Percentiles rank a stretch among this genome's conserved stretches.
phyloP scores from a whole-genome alignment of 192 early-diverging fungal genomes.

The Spizellomyces punctatus region DNA sequence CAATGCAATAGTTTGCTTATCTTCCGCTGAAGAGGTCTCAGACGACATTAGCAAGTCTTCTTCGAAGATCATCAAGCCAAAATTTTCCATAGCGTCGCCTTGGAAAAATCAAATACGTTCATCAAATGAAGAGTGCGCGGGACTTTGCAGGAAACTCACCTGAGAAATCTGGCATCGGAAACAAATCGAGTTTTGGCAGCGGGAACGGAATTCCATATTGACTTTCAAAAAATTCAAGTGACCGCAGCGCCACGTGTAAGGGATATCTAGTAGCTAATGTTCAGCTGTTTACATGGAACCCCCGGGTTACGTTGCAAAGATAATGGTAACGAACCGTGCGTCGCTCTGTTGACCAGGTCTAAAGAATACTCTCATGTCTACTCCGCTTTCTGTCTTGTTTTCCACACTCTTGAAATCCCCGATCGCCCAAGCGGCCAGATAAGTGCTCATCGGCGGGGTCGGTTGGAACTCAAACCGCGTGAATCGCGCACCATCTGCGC shows the following conservation, averaged over 20 bases:
- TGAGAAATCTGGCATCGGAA: slow-evolving; percentile 84
- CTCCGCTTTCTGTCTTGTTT: slow-evolving; percentile 60
- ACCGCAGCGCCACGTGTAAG: slow-evolving; percentile 57
- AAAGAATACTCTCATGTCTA: slow-evolving; percentile 78
- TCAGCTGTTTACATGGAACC: too few species aligned
- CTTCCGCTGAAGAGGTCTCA: slow-evolving; percentile 63
- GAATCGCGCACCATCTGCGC: too few species aligned
- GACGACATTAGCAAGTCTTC: slow-evolving; percentile 79
- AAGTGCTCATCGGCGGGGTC: slow-evolving; percentile 85
- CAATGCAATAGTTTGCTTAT: slow-evolving; percentile 72
- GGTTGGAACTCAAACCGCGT: slow-evolving; percentile 69
- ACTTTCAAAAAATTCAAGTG: slow-evolving; percentile 76
- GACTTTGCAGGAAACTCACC: not conserved
- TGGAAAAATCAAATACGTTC: too few species aligned
- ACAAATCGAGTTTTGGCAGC: slow-evolving; percentile 76
- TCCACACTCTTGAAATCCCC: slow-evolving; percentile 85
- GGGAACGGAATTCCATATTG: slow-evolving; percentile 81
- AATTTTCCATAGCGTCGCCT: slow-evolving; percentile 83
- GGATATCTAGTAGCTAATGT: slow-evolving; percentile 74
- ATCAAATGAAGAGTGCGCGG: too few species aligned
- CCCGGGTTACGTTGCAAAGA: too few species aligned
- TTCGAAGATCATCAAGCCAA: slow-evolving; percentile 86
- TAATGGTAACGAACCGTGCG: too few species aligned
- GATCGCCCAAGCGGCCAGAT: slow-evolving; percentile 82
- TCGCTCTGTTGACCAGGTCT: slow-evolving; percentile 51